These are phyloP conservation scores for Musa acuminata DNA, from an alignment of 176 grass and related monocot genomes.

Conservation along the genomic window DNA sequence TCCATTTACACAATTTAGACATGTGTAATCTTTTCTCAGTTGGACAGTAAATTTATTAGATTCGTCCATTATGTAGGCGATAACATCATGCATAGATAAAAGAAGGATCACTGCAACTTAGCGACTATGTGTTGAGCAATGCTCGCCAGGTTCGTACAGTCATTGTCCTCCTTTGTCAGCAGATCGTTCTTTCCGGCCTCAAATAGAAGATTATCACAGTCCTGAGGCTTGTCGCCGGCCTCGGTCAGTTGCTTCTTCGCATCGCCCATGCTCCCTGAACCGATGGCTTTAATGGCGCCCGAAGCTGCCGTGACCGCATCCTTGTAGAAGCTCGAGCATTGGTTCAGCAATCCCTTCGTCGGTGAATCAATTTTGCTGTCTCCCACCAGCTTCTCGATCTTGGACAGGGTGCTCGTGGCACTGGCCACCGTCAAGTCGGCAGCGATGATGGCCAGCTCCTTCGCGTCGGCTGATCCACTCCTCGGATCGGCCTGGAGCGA, in stretches of 20 bases:
- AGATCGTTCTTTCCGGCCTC: background rate
- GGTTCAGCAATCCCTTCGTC: background rate
- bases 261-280: background rate
- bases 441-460: conserved; percentile 18
- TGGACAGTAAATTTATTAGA: no score
- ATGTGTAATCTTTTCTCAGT: no score
- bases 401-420: conserved; percentile 15
- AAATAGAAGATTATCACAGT: background rate
- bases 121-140: background rate
- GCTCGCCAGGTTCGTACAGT: background rate
- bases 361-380: background rate
- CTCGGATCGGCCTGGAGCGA: conserved; percentile 11
- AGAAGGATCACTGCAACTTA: background rate
- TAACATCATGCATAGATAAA: background rate
- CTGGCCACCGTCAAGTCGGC: conserved; percentile 20
- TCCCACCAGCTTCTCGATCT: conserved; percentile 26
- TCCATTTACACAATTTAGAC: no score
- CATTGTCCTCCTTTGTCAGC: background rate
- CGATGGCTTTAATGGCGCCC: background rate
- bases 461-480: conserved; percentile 11
- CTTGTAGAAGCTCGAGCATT: background rate
- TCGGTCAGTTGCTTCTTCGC: background rate
- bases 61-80: background rate
- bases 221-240: background rate
- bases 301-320: background rate